Percentiles rank a stretch among this genome's conserved stretches.
phyloP scores from a whole-genome alignment of 768 basidiomycete species.

The Russula emetica region DNA sequence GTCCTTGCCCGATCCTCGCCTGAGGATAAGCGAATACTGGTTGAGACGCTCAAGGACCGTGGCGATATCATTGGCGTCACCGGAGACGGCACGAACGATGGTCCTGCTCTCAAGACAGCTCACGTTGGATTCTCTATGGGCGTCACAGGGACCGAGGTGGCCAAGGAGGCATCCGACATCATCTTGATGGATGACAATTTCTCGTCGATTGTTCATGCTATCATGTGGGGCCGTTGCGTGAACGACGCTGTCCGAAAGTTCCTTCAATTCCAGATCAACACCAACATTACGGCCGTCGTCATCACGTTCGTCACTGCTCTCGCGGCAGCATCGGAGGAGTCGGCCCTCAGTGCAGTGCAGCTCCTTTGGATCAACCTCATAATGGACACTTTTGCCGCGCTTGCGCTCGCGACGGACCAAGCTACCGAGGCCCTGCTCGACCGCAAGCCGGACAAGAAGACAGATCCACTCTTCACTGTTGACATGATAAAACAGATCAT shows the following conservation, averaged over 20 bases:
- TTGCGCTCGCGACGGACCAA: conserved; percentile 95
- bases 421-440: conserved; percentile 76
- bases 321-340: conserved; percentile 65
- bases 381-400: conserved; percentile 98
- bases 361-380: conserved; percentile 98
- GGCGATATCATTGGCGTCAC: conserved; percentile 95
- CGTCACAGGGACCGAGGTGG: conserved; percentile 94
- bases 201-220: conserved; percentile 91
- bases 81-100: conserved; percentile 98
- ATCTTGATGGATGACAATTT: conserved; percentile 99
- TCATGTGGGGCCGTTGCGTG: conserved; percentile 98
- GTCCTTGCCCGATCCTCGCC: conserved; percentile 97
- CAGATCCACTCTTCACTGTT: conserved; percentile 82
- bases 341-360: conserved; percentile 94
- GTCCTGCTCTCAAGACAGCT: conserved; percentile 91
- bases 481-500: conserved; percentile 98
- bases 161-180: conserved; percentile 98
- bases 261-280: conserved; percentile 90
- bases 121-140: conserved; percentile 98
- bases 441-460: conserved; percentile 87
- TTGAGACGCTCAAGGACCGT: conserved; percentile 77
- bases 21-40: conserved; percentile 92
- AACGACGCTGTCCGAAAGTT: conserved; percentile 98
- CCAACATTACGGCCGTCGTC: conserved; percentile 92
- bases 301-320: conserved; percentile 92